Conservation (phyloP, 352 stramenopile genomes). For the Phytophthora nicotianae region DNA sequence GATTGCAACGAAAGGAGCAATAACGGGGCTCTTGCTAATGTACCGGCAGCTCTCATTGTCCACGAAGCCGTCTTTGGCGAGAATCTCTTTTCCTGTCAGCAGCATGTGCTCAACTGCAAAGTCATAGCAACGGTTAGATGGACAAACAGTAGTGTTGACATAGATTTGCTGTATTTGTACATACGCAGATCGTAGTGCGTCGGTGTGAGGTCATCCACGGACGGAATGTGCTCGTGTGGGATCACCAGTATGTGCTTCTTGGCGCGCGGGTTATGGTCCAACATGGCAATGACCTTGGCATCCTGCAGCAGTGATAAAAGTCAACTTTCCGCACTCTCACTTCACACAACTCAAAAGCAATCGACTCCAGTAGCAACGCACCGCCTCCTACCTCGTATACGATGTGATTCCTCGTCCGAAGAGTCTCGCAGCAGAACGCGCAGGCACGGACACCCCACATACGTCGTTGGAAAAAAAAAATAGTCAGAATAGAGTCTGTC, state of each 20-base stretch:
- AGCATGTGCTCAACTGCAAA: conserved; percentile 64
- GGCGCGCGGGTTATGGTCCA: conserved; percentile 63
- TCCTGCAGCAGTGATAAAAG: conserved; percentile 44
- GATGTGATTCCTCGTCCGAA: conserved; percentile 52
- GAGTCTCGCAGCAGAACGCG: conserved; percentile 63
- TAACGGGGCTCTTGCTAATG: conserved; percentile 1
- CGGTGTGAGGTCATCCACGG: conserved; percentile 49
- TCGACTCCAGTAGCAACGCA: too few relatives aligned
- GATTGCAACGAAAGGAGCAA: not conserved
- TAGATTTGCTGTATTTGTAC: conserved; percentile 1
- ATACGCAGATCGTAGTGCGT: conserved; percentile 52
- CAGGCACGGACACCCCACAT: conserved; percentile 46
- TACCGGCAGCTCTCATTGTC: conserved; percentile 40
- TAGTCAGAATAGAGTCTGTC: not conserved
- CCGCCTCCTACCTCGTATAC: conserved; percentile 54
- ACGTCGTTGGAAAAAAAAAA: not conserved
- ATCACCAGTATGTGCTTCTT: conserved; percentile 68
- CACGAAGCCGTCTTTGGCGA: conserved; percentile 50
- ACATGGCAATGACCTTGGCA: conserved; percentile 60
- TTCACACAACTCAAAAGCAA: not conserved
- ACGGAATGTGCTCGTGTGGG: conserved; percentile 61
- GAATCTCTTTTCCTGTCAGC: conserved; percentile 50
- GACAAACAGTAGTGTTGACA: not conserved
- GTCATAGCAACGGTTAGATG: conserved; percentile 6
- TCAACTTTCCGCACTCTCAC: not conserved